Conservation (phyloP, 2,329 filamentous ascomycete species). For the Ciborinia camelliae region DNA sequence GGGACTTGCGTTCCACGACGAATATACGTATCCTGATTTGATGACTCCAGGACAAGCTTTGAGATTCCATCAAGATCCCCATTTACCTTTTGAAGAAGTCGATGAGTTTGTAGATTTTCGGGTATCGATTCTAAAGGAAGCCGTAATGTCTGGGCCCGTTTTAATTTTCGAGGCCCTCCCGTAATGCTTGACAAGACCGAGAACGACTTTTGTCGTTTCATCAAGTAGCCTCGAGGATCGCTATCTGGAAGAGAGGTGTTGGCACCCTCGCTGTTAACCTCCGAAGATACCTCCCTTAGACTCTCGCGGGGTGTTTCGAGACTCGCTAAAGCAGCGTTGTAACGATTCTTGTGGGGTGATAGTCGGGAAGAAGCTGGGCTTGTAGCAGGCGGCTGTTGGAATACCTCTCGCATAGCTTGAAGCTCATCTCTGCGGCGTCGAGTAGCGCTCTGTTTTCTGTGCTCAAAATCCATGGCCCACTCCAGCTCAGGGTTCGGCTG, state of each 20-base stretch:
- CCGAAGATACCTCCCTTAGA: background rate
- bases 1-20: slow-evolving; percentile 20
- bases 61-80: slow-evolving; percentile 20
- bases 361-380: slow-evolving; percentile 3
- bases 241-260: slow-evolving; percentile 31
- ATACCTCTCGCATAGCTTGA: slow-evolving; percentile 21
- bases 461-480: slow-evolving; percentile 38
- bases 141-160: slow-evolving; percentile 31
- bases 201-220: slow-evolving; percentile 33
- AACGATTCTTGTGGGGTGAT: slow-evolving; percentile 36
- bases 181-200: slow-evolving; percentile 16
- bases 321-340: slow-evolving; percentile 32
- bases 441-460: slow-evolving; percentile 34
- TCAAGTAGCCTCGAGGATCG: slow-evolving; percentile 37
- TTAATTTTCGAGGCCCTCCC: slow-evolving; percentile 25
- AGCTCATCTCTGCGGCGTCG: slow-evolving; percentile 33
- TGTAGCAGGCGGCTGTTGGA: background rate
- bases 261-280: slow-evolving; percentile 18
- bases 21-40: slow-evolving; percentile 28
- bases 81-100: slow-evolving; percentile 24
- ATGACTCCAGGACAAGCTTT: slow-evolving; percentile 14
- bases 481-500: slow-evolving; percentile 27
- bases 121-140: slow-evolving; percentile 35
- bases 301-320: slow-evolving; percentile 21
- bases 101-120: slow-evolving; percentile 26